Conservation (phyloP, 1,284 basidiomycete genomes). For the Cerrena zonata region DNA sequence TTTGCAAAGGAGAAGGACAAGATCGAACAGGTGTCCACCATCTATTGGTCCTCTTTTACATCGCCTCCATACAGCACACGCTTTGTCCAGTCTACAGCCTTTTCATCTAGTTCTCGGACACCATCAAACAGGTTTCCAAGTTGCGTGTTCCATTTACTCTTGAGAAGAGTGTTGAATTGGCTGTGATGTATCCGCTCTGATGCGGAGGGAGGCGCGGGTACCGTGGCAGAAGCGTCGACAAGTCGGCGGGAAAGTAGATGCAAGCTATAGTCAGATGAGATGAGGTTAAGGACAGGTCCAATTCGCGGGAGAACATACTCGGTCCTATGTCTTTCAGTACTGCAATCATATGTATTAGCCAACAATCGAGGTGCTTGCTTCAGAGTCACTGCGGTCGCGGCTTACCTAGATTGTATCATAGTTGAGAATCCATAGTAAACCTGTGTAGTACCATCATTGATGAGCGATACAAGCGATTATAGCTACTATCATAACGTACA, state of each 20-base stretch:
- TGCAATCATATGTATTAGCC: conserved; percentile 9
- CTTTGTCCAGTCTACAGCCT: conserved; percentile 22
- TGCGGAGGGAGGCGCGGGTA: conserved; percentile 20
- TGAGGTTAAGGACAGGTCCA: neutral
- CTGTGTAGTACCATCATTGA: conserved; percentile 13
- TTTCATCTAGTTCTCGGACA: conserved; percentile 18
- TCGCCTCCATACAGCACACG: conserved; percentile 22
- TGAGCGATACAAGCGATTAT: neutral
- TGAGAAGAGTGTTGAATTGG: conserved; percentile 21
- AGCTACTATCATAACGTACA: conserved; percentile 4
- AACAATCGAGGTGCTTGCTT: neutral
- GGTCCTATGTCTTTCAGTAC: conserved; percentile 22
- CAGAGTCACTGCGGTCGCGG: too few relatives aligned
- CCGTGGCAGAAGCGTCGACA: conserved; percentile 18
- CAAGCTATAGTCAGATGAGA: conserved; percentile 16
- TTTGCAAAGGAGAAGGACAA: too few relatives aligned
- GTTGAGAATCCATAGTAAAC: conserved; percentile 30
- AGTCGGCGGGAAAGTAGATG: conserved; percentile 23
- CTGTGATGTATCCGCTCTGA: conserved; percentile 23
- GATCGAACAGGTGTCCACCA: neutral
- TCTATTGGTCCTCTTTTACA: neutral
- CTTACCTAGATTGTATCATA: conserved; percentile 25
- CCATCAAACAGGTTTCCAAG: conserved; percentile 22
- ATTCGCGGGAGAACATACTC: conserved; percentile 17
- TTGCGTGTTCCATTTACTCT: conserved; percentile 27